Conservation (phyloP, 108 stramenopile species). For the Cyclostephanos tholiformis region DNA sequence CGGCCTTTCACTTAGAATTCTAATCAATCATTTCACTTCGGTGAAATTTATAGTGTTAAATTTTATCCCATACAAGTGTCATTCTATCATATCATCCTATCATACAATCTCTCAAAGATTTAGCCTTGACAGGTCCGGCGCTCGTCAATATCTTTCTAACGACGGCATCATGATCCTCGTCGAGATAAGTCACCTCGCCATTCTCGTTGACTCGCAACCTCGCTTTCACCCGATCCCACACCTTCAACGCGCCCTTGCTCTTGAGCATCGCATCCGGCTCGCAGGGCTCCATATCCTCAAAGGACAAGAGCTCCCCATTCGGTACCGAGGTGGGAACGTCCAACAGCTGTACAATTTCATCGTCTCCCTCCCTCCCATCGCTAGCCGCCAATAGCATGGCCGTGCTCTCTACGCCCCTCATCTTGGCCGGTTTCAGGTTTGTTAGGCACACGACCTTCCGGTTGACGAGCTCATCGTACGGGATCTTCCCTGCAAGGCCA, state of each 20-base stretch:
- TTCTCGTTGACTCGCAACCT: slow-evolving; percentile 54
- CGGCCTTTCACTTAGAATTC: no score
- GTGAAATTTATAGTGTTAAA: no score
- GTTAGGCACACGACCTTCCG: slow-evolving; percentile 73
- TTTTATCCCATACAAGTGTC: no score
- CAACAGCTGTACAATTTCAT: slow-evolving; percentile 72
- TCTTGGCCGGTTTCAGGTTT: slow-evolving; percentile 88
- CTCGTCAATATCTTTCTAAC: no score
- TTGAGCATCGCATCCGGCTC: slow-evolving; percentile 85
- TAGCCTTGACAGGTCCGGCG: no score
- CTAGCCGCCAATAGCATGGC: slow-evolving; percentile 85
- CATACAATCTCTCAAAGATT: no score
- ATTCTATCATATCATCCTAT: no score
- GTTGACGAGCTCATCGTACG: slow-evolving; percentile 64
- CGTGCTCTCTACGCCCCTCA: slow-evolving; percentile 84
- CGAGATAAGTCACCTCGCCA: slow-evolving; percentile 65
- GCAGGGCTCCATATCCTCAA: slow-evolving; percentile 70
- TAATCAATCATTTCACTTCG: no score
- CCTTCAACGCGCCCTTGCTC: slow-evolving; percentile 88
- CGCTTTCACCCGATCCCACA: slow-evolving; percentile 74
- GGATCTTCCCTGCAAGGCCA: slow-evolving; percentile 75
- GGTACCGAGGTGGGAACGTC: slow-evolving; percentile 71
- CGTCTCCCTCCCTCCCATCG: slow-evolving; percentile 65
- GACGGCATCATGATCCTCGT: slow-evolving; percentile 36
- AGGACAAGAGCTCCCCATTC: slow-evolving; percentile 72